Conservation (phyloP, 768 basidiomycete genomes). For the Coprinopsis sp. region DNA sequence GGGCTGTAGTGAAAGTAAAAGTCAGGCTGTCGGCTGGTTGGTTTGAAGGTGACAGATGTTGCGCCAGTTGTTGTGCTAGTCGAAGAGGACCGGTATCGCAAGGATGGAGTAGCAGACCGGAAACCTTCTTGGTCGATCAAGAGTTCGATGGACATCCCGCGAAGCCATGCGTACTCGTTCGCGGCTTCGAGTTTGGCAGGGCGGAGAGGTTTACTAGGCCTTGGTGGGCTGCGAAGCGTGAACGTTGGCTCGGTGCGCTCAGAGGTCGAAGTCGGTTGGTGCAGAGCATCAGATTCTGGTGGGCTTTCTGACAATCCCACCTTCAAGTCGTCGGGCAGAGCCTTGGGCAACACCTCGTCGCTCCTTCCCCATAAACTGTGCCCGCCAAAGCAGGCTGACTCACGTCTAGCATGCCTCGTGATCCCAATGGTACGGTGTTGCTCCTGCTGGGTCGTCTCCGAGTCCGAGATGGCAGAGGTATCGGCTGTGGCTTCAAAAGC, state of each 20-base stretch:
- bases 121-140: slow-evolving; percentile 86
- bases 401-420: too few species aligned
- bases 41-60: slow-evolving; percentile 69
- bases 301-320: too few species aligned
- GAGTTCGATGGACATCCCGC: slow-evolving; percentile 50
- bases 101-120: slow-evolving; percentile 53
- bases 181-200: slow-evolving; percentile 1
- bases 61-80: too few species aligned
- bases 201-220: not conserved
- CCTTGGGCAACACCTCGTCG: too few species aligned
- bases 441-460: not conserved
- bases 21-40: slow-evolving; percentile 47
- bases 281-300: too few species aligned
- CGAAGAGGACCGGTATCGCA: too few species aligned
- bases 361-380: too few species aligned
- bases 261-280: too few species aligned
- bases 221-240: too few species aligned
- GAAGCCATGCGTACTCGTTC: slow-evolving; percentile 46
- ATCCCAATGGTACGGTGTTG: slow-evolving; percentile 7
- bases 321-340: too few species aligned
- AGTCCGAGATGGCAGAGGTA: not conserved
- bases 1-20: slow-evolving; percentile 72
- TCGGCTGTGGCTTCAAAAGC: not conserved
- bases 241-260: too few species aligned
- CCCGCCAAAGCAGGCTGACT: too few species aligned